phyloP scores from a whole-genome alignment of 305 asterid genomes.

The Solanum hybrid region DNA sequence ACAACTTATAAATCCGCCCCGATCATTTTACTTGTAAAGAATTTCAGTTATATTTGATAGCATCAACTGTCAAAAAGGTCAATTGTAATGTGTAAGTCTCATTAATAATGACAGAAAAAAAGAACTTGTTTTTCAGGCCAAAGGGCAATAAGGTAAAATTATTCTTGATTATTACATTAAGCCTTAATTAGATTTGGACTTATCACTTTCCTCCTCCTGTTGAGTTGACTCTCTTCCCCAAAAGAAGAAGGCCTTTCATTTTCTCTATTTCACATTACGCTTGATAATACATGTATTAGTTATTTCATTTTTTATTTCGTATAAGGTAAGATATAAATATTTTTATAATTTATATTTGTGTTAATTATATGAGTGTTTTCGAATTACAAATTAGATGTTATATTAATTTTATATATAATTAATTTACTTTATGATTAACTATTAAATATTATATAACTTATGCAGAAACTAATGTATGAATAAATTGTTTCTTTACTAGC shows the following conservation, averaged over 20 bases:
- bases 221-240: constrained; percentile 10
- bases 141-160: not conserved
- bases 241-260: not conserved
- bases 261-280: not conserved
- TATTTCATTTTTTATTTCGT: too few species aligned
- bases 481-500: not conserved
- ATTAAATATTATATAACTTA: too few species aligned
- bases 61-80: not conserved
- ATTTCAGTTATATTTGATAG: not conserved
- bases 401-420: too few species aligned
- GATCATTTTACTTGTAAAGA: not conserved
- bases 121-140: not conserved
- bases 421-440: too few species aligned
- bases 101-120: not conserved
- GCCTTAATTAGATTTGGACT: constrained; percentile 21
- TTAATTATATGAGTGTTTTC: too few species aligned
- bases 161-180: not conserved
- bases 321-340: too few species aligned
- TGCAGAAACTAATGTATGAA: too few species aligned
- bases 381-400: too few species aligned
- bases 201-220: constrained; percentile 5
- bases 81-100: not conserved
- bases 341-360: too few species aligned
- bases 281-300: too few species aligned
- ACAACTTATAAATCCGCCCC: too few species aligned